Evolutionary conservation across 306 rosid species (phyloP).

Genomic region (Cucurbita pepo): DNA sequence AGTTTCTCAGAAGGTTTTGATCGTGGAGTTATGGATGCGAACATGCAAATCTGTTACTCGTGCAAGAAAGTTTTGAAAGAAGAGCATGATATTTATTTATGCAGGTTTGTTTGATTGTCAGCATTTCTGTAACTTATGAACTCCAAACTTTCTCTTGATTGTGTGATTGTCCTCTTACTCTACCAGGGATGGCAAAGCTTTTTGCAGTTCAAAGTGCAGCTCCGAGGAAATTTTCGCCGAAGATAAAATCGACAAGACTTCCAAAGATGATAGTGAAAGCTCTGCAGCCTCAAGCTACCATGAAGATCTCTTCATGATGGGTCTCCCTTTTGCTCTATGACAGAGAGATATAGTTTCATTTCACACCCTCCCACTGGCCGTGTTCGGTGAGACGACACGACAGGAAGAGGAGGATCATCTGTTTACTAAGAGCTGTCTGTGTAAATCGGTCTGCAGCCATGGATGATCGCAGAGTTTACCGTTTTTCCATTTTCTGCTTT

Average conservation of each 20-base stretch:
- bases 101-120: conserved; percentile 36
- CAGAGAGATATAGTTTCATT: conserved; percentile 12
- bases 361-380: not conserved
- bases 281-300: conserved; percentile 49
- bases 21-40: conserved; percentile 9
- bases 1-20: conserved; percentile 14
- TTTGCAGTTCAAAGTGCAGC: conserved; percentile 48
- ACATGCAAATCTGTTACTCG: conserved; percentile 26
- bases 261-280: conserved; percentile 20
- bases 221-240: conserved; percentile 27
- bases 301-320: conserved; percentile 48
- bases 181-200: conserved; percentile 46
- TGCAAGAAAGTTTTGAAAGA: conserved; percentile 42
- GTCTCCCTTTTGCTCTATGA: conserved; percentile 22
- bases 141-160: not conserved
- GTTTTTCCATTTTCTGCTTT: conserved; percentile 16
- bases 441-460: conserved; percentile 30
- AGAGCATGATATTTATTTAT: conserved; percentile 24
- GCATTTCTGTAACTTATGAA: not conserved
- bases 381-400: not conserved
- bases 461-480: conserved; percentile 23
- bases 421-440: conserved; percentile 21
- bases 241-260: conserved; percentile 28
- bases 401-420: conserved; percentile 14
- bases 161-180: conserved; percentile 5